Percentiles rank a stretch among this genome's conserved stretches.
Conservation (phyloP, 2,329 filamentous ascomycete genomes). For the Colletotrichum sp. region DNA sequence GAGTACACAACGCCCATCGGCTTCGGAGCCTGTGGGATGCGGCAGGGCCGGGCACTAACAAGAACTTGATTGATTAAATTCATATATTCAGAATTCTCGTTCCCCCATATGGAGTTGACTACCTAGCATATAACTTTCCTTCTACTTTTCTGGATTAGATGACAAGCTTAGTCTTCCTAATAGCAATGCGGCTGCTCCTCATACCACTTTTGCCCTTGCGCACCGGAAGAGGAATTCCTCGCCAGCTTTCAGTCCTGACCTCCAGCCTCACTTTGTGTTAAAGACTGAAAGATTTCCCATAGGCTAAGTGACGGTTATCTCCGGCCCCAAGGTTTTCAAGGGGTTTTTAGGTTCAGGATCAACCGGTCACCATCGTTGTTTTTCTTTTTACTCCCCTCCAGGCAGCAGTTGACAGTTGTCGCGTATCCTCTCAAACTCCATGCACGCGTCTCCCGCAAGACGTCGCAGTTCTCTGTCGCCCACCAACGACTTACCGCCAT, state of each 20-base stretch:
- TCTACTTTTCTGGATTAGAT: background rate
- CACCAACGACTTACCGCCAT: too few species aligned
- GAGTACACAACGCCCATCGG: background rate
- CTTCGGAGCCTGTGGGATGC: background rate
- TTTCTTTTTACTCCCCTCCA: rapidly evolving
- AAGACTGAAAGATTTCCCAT: background rate
- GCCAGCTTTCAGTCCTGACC: background rate
- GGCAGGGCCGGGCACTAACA: background rate
- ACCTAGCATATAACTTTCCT: background rate
- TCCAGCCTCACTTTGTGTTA: background rate
- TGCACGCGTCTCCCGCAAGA: background rate
- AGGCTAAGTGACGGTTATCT: background rate
- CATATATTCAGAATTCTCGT: background rate
- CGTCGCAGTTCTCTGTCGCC: too few species aligned
- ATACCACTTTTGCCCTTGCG: too few species aligned
- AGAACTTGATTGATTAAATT: background rate
- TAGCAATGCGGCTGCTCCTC: too few species aligned
- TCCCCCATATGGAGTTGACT: background rate
- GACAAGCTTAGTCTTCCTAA: too few species aligned
- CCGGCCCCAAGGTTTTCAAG: background rate
- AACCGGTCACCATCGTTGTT: background rate
- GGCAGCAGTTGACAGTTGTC: background rate
- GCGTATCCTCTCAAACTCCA: background rate
- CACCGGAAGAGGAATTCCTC: background rate
- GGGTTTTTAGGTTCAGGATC: background rate